Evolutionary conservation across 2,329 filamentous ascomycete genomes (phyloP), one percentile per base, ranked within the genome.

Genomic region (Fusarium nanum): DNA sequence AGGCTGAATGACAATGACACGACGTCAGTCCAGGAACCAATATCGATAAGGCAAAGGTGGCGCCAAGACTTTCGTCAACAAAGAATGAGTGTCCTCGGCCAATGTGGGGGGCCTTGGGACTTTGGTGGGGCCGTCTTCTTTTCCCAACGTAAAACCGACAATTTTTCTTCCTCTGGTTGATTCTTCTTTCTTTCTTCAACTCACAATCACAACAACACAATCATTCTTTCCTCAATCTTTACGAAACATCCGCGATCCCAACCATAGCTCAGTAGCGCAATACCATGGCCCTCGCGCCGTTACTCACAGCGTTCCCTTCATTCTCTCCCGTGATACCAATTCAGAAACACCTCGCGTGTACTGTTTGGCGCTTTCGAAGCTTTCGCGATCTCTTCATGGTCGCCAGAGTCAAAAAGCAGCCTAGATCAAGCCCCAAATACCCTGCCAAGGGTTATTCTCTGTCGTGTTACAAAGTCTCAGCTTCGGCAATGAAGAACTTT

Each of bases 401-500:
- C 90, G 88, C 85, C 78, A 92, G 86, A 93, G 92, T 95, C 93
- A 95, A 94, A 89, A 89, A 89, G 92, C 82, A 88, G 92, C 92
- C 93, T 88, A 95, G 84, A 95, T 78, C 78, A 85, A 86, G 91
- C 83, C 87, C 86, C 83, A 90, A 89, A 86, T 86, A 91, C 90
- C 89, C 91, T 93, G 90, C 91, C 91, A 93, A 93, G 91, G 89
- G 90, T 91, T 89, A 89, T 93, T 86, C 92, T 93, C 92, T 90
- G 89, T 93, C 91, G 92, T 95, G 92, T 94, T 95, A 93, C 93
- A 94, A 89, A 88, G 85, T 92, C 83, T 87, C 86, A 92, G 90
- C 89, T 81, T 80, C 82, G 83, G 90, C 91, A 78, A 90, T 92
- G 92, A 93, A 81, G 87, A 88, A 89, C 86, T 88, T 91, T 94